phyloP scores from a whole-genome alignment of 1,284 basidiomycete genomes.

The Hypsizygus ulmarius region DNA sequence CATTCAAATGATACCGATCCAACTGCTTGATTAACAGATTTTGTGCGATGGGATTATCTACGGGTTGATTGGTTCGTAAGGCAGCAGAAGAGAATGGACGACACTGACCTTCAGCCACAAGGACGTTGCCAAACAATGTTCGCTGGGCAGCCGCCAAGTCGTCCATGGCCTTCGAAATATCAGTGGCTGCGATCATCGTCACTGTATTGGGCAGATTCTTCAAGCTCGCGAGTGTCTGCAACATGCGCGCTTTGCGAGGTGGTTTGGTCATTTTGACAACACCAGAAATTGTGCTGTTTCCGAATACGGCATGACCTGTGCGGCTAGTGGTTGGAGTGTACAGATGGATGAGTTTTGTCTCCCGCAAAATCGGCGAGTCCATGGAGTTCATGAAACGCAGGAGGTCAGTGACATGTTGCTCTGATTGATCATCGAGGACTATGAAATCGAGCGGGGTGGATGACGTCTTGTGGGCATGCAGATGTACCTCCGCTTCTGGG shows the following conservation, averaged over 20 bases:
- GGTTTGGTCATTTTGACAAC: slow-evolving; percentile 70
- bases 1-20: slow-evolving; percentile 55
- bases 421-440: slow-evolving; percentile 63
- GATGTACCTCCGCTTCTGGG: slow-evolving; percentile 42
- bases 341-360: slow-evolving; percentile 65
- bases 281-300: slow-evolving; percentile 49
- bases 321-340: slow-evolving; percentile 65
- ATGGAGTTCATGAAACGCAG: slow-evolving; percentile 45
- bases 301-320: slow-evolving; percentile 47
- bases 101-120: slow-evolving; percentile 62
- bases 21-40: slow-evolving; percentile 64
- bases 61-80: background rate
- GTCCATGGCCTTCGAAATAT: slow-evolving; percentile 41
- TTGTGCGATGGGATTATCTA: slow-evolving; percentile 69
- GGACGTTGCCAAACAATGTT: slow-evolving; percentile 60
- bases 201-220: slow-evolving; percentile 52
- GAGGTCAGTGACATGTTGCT: slow-evolving; percentile 52
- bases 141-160: slow-evolving; percentile 45
- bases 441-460: slow-evolving; percentile 54
- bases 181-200: slow-evolving; percentile 35
- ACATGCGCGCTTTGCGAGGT: slow-evolving; percentile 53
- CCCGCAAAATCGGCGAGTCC: slow-evolving; percentile 35
- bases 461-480: slow-evolving; percentile 34
- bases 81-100: background rate
- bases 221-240: slow-evolving; percentile 59